phyloP scores from a whole-genome alignment of 257 asterid genomes.

The Cordia subcordata region DNA sequence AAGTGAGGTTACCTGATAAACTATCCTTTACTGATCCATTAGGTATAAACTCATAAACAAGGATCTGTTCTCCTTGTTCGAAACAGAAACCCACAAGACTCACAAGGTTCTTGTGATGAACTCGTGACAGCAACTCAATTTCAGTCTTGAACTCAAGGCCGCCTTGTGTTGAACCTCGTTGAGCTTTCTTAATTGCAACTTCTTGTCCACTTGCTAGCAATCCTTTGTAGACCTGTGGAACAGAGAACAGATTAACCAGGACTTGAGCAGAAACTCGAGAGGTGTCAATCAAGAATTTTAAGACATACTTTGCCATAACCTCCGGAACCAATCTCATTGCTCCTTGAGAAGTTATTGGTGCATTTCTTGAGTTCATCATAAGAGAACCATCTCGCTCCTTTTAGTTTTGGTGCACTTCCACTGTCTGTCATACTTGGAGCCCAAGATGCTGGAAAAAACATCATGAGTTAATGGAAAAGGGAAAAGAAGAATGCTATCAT shows the following conservation, averaged over 20 bases:
- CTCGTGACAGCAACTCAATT: slow-evolving; percentile 89
- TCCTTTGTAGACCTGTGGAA: slow-evolving; percentile 73
- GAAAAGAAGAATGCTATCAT: neutral
- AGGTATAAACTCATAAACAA: slow-evolving; percentile 84
- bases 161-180: slow-evolving; percentile 81
- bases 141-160: slow-evolving; percentile 93
- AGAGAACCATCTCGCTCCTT: slow-evolving; percentile 96
- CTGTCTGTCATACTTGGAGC: slow-evolving; percentile 79
- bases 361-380: slow-evolving; percentile 87
- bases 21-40: slow-evolving; percentile 78
- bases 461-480: slow-evolving; percentile 12
- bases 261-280: neutral
- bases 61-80: slow-evolving; percentile 89
- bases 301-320: slow-evolving; percentile 85
- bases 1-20: slow-evolving; percentile 46
- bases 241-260: slow-evolving; percentile 1
- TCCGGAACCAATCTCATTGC: slow-evolving; percentile 86
- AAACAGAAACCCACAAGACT: slow-evolving; percentile 91
- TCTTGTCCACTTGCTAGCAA: slow-evolving; percentile 57
- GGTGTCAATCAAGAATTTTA: neutral
- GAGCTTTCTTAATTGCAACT: slow-evolving; percentile 83
- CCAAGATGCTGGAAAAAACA: slow-evolving; percentile 62
- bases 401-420: slow-evolving; percentile 92
- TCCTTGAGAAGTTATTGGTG: slow-evolving; percentile 66
- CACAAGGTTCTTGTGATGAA: slow-evolving; percentile 91